A percentile compares a stretch with the other conserved stretches of the same genome.
phyloP scores from a whole-genome alignment of 2,329 filamentous ascomycete species.

The Sclerotinia spermophila region DNA sequence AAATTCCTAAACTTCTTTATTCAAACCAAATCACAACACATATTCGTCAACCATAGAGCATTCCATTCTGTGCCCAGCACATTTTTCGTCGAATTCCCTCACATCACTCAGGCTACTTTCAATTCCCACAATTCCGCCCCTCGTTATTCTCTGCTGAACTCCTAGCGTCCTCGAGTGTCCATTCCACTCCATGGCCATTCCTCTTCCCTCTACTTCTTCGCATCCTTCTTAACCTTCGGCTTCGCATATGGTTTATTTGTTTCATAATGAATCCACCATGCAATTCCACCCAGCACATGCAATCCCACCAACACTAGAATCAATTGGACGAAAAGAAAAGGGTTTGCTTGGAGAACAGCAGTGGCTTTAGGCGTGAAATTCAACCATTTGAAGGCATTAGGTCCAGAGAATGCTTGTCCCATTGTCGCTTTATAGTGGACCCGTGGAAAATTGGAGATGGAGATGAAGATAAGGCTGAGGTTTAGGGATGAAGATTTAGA shows the following conservation, averaged over 20 bases:
- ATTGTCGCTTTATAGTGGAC: conserved; percentile 24
- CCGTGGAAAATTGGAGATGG: neutral
- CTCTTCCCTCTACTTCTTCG: conserved; percentile 15
- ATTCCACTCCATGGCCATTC: neutral
- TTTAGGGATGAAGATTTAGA: neutral
- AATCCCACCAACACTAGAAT: conserved; percentile 28
- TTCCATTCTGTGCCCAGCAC: conserved; percentile 6
- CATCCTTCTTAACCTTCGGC: conserved; percentile 33
- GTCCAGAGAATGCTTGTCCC: conserved; percentile 35
- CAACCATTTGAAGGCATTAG: conserved; percentile 38
- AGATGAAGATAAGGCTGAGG: neutral
- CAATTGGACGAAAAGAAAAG: conserved; percentile 31
- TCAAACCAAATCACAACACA: neutral
- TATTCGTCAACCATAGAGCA: neutral
- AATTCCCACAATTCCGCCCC: neutral
- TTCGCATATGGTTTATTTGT: conserved; percentile 35
- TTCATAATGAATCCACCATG: conserved; percentile 32
- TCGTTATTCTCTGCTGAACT: no score
- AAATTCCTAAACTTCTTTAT: neutral
- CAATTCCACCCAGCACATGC: conserved; percentile 24
- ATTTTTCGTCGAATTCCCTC: neutral
- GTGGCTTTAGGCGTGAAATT: conserved; percentile 36
- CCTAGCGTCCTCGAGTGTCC: neutral
- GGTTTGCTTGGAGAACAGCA: conserved; percentile 32
- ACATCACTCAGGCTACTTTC: neutral